These are phyloP conservation scores for Irpex sp. DNA, from an alignment of 1,284 basidiomycete genomes.

Conservation along the genomic window DNA sequence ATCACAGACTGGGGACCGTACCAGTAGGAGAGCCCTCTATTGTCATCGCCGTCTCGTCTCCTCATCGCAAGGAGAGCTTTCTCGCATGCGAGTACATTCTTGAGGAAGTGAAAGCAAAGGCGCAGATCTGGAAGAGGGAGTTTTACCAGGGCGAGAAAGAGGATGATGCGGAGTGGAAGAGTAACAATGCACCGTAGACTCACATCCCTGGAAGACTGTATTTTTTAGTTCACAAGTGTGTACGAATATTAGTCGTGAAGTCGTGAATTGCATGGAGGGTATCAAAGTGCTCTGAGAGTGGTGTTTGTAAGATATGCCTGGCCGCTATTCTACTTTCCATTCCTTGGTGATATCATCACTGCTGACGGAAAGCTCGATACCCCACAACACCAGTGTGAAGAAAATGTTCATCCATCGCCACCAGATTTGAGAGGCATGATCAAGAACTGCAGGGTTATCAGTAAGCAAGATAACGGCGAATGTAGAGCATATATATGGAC, in stretches of 20 bases:
- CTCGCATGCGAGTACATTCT: conserved; percentile 76
- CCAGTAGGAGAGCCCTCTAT: conserved; percentile 80
- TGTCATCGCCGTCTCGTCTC: conserved; percentile 82
- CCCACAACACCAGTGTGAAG: conserved; percentile 79
- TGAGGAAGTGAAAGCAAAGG: conserved; percentile 80
- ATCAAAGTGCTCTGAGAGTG: not conserved
- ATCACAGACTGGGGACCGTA: conserved; percentile 80
- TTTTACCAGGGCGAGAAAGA: conserved; percentile 69
- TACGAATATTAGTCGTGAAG: not conserved
- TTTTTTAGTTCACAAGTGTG: not conserved
- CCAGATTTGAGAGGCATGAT: conserved; percentile 85
- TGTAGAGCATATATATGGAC: too few species aligned
- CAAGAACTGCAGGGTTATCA: conserved; percentile 48
- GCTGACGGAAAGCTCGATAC: conserved; percentile 74
- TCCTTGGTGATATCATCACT: conserved; percentile 69
- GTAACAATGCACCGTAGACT: not conserved
- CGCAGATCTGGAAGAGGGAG: conserved; percentile 89
- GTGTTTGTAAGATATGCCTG: not conserved
- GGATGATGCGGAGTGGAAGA: conserved; percentile 69
- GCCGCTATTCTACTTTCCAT: conserved; percentile 70
- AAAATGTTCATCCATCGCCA: conserved; percentile 88
- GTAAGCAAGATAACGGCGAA: not conserved
- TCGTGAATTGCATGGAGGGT: conserved; percentile 2
- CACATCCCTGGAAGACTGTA: not conserved
- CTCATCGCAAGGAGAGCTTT: conserved; percentile 82